Conservation (phyloP, 495 filamentous ascomycete genomes). For the Venustampulla echinocandica region DNA sequence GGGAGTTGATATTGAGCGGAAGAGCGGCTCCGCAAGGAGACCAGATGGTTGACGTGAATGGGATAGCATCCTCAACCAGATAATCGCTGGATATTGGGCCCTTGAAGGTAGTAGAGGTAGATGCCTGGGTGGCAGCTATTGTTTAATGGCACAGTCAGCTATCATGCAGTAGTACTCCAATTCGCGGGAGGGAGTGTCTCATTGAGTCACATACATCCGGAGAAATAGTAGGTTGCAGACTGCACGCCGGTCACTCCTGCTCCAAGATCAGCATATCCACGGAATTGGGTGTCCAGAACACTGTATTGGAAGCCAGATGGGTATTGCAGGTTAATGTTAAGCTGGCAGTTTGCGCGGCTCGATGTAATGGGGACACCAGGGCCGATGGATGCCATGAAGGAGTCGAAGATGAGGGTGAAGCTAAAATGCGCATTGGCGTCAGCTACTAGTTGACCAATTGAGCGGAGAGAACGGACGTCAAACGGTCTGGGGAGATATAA, state of each 20-base stretch:
- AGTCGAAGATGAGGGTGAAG: slow-evolving; percentile 39
- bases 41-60: slow-evolving; percentile 32
- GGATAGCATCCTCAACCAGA: slow-evolving; percentile 30
- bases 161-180: too few relatives aligned
- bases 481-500: slow-evolving; percentile 33
- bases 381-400: slow-evolving; percentile 38
- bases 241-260: slow-evolving; percentile 35
- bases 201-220: slow-evolving; percentile 30
- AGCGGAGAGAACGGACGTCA: slow-evolving; percentile 7
- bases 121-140: slow-evolving; percentile 25
- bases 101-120: slow-evolving; percentile 27
- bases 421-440: slow-evolving; percentile 16
- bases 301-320: slow-evolving; percentile 44
- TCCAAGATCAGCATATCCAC: slow-evolving; percentile 37
- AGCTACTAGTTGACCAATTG: neutral
- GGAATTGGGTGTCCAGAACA: slow-evolving; percentile 42
- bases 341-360: slow-evolving; percentile 42
- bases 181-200: too few relatives aligned
- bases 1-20: slow-evolving; percentile 36
- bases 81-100: slow-evolving; percentile 33
- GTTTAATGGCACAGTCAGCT: neutral
- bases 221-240: slow-evolving; percentile 45
- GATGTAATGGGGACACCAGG: slow-evolving; percentile 28
- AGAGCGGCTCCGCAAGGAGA: slow-evolving; percentile 33
- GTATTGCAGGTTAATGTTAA: slow-evolving; percentile 41